A percentile compares a stretch with the other conserved stretches of the same genome.
Conservation (phyloP, 2,329 filamentous ascomycete genomes). For the Trichoderma polysporum region DNA sequence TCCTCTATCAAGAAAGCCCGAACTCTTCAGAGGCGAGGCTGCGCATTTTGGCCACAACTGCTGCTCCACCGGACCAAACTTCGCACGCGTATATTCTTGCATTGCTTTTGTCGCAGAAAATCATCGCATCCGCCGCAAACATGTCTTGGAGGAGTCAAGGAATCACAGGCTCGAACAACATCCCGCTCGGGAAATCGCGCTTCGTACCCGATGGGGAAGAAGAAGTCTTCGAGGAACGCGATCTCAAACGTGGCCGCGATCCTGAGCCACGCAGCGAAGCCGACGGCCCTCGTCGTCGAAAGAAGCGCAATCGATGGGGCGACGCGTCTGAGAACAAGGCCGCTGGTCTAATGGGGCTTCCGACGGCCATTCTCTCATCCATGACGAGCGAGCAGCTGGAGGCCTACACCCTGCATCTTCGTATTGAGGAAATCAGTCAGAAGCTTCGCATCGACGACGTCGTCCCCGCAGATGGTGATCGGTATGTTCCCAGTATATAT, state of each 20-base stretch:
- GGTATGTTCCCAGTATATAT: slow-evolving; percentile 57
- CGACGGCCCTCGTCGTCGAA: slow-evolving; percentile 84
- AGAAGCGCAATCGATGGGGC: slow-evolving; percentile 99
- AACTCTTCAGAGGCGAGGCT: slow-evolving; percentile 6
- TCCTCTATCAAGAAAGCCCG: neutral
- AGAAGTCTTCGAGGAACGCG: slow-evolving; percentile 42
- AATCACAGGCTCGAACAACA: slow-evolving; percentile 97
- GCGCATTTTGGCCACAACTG: slow-evolving; percentile 12
- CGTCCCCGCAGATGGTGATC: slow-evolving; percentile 91
- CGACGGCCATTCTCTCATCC: slow-evolving; percentile 92
- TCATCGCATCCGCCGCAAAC: slow-evolving; percentile 26
- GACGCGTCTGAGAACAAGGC: slow-evolving; percentile 98
- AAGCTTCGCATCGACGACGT: slow-evolving; percentile 99
- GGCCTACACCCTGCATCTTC: slow-evolving; percentile 91
- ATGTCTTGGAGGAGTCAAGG: slow-evolving; percentile 74
- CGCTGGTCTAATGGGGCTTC: slow-evolving; percentile 93
- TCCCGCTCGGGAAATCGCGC: slow-evolving; percentile 84
- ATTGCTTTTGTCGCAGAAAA: neutral
- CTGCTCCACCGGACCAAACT: neutral
- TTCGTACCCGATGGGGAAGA: slow-evolving; percentile 60
- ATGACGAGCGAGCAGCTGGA: slow-evolving; percentile 99
- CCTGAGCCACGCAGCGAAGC: slow-evolving; percentile 69
- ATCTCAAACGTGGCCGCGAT: slow-evolving; percentile 86
- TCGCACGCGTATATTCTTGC: neutral
- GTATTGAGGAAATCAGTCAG: slow-evolving; percentile 98